Percentiles rank a stretch among this genome's conserved stretches.
phyloP scores from a whole-genome alignment of 768 basidiomycete species.

The Hygrocybe punicea region DNA sequence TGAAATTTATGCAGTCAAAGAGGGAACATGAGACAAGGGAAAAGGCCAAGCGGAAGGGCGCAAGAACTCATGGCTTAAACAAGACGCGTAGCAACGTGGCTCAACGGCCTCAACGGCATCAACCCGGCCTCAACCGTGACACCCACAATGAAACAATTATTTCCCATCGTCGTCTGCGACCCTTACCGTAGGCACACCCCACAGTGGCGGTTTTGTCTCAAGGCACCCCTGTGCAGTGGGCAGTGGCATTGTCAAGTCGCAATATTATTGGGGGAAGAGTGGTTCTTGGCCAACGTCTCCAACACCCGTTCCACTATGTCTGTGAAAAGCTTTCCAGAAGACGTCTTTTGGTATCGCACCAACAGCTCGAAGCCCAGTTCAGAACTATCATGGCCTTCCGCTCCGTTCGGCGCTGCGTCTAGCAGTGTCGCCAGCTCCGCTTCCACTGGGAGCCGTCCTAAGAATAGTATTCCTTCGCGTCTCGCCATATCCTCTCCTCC shows the following conservation, averaged over 20 bases:
- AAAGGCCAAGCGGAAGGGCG: too few species aligned
- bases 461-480: slow-evolving; percentile 66
- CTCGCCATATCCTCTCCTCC: slow-evolving; percentile 88
- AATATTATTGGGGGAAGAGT: neutral
- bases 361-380: slow-evolving; percentile 48
- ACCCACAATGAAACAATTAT: too few species aligned
- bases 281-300: neutral
- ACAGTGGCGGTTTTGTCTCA: too few species aligned
- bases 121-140: too few species aligned
- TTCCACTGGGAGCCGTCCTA: slow-evolving; percentile 92
- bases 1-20: too few species aligned
- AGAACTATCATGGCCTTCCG: slow-evolving; percentile 18
- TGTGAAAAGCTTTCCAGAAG: slow-evolving; percentile 66
- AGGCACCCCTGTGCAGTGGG: too few species aligned
- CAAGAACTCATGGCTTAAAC: too few species aligned
- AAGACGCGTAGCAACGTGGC: too few species aligned
- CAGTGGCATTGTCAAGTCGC: neutral
- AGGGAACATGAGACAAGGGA: too few species aligned
- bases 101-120: too few species aligned
- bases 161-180: too few species aligned
- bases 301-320: slow-evolving; percentile 40
- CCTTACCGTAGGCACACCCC: too few species aligned
- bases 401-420: slow-evolving; percentile 50
- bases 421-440: slow-evolving; percentile 83
- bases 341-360: slow-evolving; percentile 60